phyloP scores from a whole-genome alignment of 2,329 filamentous ascomycete genomes.

The Neodidymelliopsis sp. region DNA sequence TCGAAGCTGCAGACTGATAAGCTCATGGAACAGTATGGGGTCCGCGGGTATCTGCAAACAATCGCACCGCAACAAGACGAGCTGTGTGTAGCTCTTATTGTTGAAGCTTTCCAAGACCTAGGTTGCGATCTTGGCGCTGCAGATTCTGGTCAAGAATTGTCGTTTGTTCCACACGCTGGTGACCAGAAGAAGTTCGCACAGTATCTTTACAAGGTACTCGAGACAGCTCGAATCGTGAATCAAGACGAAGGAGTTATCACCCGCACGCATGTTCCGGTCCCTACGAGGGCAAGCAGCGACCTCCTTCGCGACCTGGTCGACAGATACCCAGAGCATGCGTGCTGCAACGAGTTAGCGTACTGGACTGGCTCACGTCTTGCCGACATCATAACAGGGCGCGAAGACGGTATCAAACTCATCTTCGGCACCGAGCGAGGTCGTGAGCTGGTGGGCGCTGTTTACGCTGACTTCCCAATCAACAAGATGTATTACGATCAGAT shows the following conservation, averaged over 20 bases:
- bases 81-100: constrained; percentile 32
- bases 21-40: constrained; percentile 6
- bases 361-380: constrained; percentile 47
- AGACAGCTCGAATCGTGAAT: constrained; percentile 16
- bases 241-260: neutral
- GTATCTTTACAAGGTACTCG: constrained; percentile 28
- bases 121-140: constrained; percentile 22
- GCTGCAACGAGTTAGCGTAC: constrained; percentile 44
- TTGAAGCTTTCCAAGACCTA: constrained; percentile 37
- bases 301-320: constrained; percentile 37
- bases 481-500: constrained; percentile 24
- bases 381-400: constrained; percentile 44
- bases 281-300: neutral
- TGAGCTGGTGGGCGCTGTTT: constrained; percentile 3
- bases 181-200: constrained; percentile 24
- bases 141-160: constrained; percentile 18
- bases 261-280: constrained; percentile 4
- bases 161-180: constrained; percentile 6
- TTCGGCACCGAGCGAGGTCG: constrained; percentile 41
- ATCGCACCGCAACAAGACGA: constrained; percentile 30
- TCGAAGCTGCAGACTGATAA: constrained; percentile 1
- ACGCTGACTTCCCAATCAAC: constrained; percentile 3
- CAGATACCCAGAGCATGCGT: constrained; percentile 43
- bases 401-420: constrained; percentile 50
- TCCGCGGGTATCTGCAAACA: neutral